A percentile compares a stretch with the other conserved stretches of the same genome.
phyloP scores from a whole-genome alignment of 2,329 filamentous ascomycete genomes.

The Alternaria gaisen region DNA sequence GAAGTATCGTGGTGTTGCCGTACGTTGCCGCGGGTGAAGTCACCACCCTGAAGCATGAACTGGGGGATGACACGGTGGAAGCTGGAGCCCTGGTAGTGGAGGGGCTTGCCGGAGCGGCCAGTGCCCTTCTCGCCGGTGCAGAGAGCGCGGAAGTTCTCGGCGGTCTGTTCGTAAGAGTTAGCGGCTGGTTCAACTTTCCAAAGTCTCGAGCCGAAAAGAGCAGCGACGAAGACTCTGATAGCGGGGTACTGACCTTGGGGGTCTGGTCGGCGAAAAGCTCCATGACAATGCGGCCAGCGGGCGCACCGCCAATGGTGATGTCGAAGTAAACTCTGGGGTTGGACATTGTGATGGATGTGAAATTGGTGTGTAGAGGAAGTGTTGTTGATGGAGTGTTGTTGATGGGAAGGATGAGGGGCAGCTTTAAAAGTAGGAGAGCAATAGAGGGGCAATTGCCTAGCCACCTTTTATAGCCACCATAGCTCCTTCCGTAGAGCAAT shows the following conservation, averaged over 20 bases:
- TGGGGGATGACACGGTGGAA: slow-evolving; percentile 98
- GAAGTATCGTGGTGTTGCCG: slow-evolving; percentile 50
- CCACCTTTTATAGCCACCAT: slow-evolving; percentile 20
- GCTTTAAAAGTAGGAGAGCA: slow-evolving; percentile 19
- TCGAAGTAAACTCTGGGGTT: slow-evolving; percentile 88
- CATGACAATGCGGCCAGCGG: slow-evolving; percentile 81
- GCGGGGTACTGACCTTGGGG: slow-evolving; percentile 63
- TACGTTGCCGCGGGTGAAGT: slow-evolving; percentile 93
- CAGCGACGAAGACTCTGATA: slow-evolving; percentile 23
- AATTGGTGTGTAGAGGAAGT: slow-evolving; percentile 10
- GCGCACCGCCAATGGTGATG: slow-evolving; percentile 77
- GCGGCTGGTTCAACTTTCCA: slow-evolving; percentile 8
- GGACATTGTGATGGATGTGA: slow-evolving; percentile 36
- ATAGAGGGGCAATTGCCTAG: slow-evolving; percentile 24
- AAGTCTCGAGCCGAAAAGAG: not conserved
- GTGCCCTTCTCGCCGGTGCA: slow-evolving; percentile 94
- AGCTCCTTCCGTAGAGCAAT: slow-evolving; percentile 20
- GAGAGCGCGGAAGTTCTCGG: slow-evolving; percentile 92
- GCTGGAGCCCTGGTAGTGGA: slow-evolving; percentile 88
- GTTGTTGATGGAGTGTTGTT: slow-evolving; percentile 25
- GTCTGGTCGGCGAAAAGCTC: slow-evolving; percentile 74
- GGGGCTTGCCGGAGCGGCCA: slow-evolving; percentile 81
- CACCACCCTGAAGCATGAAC: slow-evolving; percentile 98
- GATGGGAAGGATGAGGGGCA: slow-evolving; percentile 26
- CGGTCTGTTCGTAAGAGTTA: slow-evolving; percentile 66